A percentile compares a stretch with the other conserved stretches of the same genome.
Evolutionary conservation across 2,329 filamentous ascomycete species (phyloP).

Genomic region (Phyllosticta paracitricarpa): DNA sequence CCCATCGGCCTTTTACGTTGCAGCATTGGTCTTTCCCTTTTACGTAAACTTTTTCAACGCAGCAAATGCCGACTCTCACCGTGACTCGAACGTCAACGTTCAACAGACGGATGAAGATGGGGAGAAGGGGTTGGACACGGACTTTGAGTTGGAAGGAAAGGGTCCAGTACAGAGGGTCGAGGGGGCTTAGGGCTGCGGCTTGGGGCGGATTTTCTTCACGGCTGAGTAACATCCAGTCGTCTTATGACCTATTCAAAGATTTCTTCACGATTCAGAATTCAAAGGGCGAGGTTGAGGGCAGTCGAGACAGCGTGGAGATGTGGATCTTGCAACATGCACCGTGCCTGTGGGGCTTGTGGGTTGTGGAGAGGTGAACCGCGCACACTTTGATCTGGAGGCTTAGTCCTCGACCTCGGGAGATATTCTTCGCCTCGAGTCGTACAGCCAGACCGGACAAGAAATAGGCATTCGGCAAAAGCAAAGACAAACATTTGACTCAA

Average conservation of each 20-base stretch:
- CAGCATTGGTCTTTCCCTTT: slow-evolving; percentile 12
- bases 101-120: background rate
- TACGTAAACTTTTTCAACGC: slow-evolving; percentile 14
- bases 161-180: background rate
- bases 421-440: background rate
- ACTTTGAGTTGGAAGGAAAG: background rate
- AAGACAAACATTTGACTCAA: background rate
- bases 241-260: background rate
- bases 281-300: background rate
- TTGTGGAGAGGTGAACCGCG: background rate
- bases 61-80: slow-evolving; percentile 9
- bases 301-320: background rate
- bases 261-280: background rate
- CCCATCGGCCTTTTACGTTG: slow-evolving; percentile 14
- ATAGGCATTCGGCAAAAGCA: background rate
- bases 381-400: background rate
- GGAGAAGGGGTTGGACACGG: background rate
- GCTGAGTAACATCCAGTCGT: background rate
- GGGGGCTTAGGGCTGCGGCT: background rate
- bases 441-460: background rate
- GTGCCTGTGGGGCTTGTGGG: background rate
- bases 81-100: slow-evolving; percentile 10
- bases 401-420: background rate
- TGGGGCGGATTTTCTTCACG: background rate
- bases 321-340: background rate